Conservation (phyloP, 768 basidiomycete genomes). For the Pluteus cervinus region DNA sequence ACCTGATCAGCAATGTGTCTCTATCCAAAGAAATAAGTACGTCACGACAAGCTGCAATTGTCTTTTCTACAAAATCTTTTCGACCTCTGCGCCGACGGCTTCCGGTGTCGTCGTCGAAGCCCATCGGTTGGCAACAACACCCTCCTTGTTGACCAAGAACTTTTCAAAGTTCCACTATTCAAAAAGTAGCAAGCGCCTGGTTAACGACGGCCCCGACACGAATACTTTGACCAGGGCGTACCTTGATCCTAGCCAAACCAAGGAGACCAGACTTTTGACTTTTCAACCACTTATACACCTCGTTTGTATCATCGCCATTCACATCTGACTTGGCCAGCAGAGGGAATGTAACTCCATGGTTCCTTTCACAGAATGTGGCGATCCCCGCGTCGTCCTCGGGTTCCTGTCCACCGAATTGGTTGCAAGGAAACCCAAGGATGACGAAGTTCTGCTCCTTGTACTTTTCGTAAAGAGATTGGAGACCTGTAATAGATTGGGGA, state of each 20-base stretch:
- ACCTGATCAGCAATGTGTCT: too few relatives aligned
- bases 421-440: conserved; percentile 89
- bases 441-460: conserved; percentile 72
- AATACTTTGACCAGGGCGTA: conserved; percentile 19
- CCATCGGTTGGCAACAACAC: conserved; percentile 71
- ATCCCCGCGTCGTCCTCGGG: conserved; percentile 78
- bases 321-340: conserved; percentile 92
- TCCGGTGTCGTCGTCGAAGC: conserved; percentile 69
- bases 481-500: conserved; percentile 35
- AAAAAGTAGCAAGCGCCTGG: conserved; percentile 2
- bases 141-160: conserved; percentile 77
- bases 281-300: conserved; percentile 85
- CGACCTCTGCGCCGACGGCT: conserved; percentile 55
- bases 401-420: conserved; percentile 88
- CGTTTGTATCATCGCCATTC: conserved; percentile 80
- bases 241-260: conserved; percentile 73
- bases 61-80: conserved; percentile 46
- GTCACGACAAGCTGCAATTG: conserved; percentile 4
- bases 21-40: conserved; percentile 4
- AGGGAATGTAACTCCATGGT: conserved; percentile 88
- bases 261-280: conserved; percentile 67
- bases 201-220: not conserved
- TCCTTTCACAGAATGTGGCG: conserved; percentile 65
- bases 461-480: conserved; percentile 77
- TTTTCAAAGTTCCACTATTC: conserved; percentile 87